A percentile compares a stretch with the other conserved stretches of the same genome.
Evolutionary conservation across 371 early-diverging fungal genomes (phyloP).

Genomic region (Mortierella sp.): DNA sequence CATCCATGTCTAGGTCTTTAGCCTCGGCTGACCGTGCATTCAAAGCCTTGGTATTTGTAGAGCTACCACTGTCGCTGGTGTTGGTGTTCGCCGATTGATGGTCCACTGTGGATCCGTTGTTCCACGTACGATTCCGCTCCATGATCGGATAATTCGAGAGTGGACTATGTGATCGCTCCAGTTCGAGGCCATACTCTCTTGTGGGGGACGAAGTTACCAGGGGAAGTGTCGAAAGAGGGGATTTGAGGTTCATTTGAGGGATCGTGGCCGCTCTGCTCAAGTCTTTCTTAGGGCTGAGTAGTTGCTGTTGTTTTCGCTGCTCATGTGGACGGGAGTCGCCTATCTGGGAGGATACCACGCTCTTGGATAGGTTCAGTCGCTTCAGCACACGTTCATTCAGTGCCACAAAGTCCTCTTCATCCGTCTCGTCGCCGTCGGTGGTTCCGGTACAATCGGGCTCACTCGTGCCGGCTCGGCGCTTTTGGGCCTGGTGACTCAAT

Average conservation of each 20-base stretch:
- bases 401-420: constrained; percentile 38
- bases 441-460: background rate
- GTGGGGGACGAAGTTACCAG: constrained; percentile 28
- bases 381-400: constrained; percentile 19
- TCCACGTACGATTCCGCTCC: constrained; percentile 30
- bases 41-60: background rate
- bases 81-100: background rate
- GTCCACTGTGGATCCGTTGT: background rate
- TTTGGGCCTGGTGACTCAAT: constrained; percentile 33
- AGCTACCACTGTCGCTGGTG: background rate
- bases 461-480: constrained; percentile 23
- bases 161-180: constrained; percentile 21
- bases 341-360: background rate
- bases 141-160: constrained; percentile 11
- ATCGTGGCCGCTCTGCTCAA: constrained; percentile 7
- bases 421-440: constrained; percentile 43
- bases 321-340: background rate
- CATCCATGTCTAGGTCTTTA: constrained; percentile 44
- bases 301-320: background rate
- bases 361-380: constrained; percentile 9
- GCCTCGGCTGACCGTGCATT: background rate
- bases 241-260: constrained; percentile 18
- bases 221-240: constrained; percentile 25
- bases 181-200: constrained; percentile 28
- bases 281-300: too few relatives aligned